Evolutionary conservation across 345 rosid species (phyloP).

Genomic region (Eucalyptus microcorys): DNA sequence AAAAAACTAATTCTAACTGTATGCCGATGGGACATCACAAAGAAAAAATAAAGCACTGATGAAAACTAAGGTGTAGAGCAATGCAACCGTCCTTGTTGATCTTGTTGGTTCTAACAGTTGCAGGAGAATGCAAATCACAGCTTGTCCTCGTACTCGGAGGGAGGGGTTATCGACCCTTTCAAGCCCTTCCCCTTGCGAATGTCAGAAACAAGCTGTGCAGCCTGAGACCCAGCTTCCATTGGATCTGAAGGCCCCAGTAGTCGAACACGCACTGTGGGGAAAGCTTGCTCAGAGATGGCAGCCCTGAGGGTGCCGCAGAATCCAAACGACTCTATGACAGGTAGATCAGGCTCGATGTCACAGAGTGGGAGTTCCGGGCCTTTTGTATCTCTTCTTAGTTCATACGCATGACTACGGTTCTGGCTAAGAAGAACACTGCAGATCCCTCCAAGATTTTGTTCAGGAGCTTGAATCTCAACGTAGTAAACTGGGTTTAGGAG

Average conservation of each 20-base stretch:
- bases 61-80: background rate
- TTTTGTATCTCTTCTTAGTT: slow-evolving; percentile 68
- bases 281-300: slow-evolving; percentile 71
- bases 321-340: slow-evolving; percentile 64
- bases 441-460: slow-evolving; percentile 70
- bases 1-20: background rate
- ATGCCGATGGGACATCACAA: background rate
- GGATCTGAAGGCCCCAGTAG: slow-evolving; percentile 61
- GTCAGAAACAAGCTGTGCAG: slow-evolving; percentile 16
- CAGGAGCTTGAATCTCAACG: slow-evolving; percentile 81
- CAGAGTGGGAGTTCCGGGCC: slow-evolving; percentile 67
- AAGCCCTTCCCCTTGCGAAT: slow-evolving; percentile 47
- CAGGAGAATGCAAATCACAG: background rate
- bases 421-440: slow-evolving; percentile 69
- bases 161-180: slow-evolving; percentile 54
- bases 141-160: slow-evolving; percentile 43
- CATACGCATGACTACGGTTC: slow-evolving; percentile 67
- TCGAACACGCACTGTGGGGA: slow-evolving; percentile 70
- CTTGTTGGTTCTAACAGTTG: background rate
- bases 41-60: background rate
- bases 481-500: slow-evolving; percentile 60
- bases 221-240: slow-evolving; percentile 27
- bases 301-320: slow-evolving; percentile 55
- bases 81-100: background rate
- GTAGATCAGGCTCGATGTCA: slow-evolving; percentile 71